Conservation (phyloP, 345 rosid genomes). For the Lepidium didymum region DNA sequence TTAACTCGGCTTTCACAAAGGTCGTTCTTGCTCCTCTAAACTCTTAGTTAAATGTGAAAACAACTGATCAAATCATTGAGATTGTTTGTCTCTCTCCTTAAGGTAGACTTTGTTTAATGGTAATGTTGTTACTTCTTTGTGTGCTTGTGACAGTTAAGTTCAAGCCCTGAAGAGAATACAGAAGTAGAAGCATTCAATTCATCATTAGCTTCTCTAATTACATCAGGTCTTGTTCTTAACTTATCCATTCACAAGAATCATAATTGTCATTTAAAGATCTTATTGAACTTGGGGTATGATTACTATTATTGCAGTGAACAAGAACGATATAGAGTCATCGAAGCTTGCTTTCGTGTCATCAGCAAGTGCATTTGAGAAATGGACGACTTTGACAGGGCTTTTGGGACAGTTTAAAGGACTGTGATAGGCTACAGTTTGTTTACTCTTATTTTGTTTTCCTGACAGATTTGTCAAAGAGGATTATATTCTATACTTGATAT, state of each 20-base stretch:
- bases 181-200: slow-evolving; percentile 72
- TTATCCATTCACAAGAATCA: slow-evolving; percentile 3
- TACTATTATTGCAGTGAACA: slow-evolving; percentile 38
- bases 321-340: slow-evolving; percentile 70
- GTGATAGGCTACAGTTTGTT: slow-evolving; percentile 20
- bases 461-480: background rate
- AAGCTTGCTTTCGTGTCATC: slow-evolving; percentile 69
- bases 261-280: background rate
- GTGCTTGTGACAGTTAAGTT: slow-evolving; percentile 50
- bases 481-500: background rate
- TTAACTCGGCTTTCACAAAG: slow-evolving; percentile 67
- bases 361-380: slow-evolving; percentile 77
- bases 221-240: slow-evolving; percentile 50
- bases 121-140: background rate
- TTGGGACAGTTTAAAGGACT: slow-evolving; percentile 63
- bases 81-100: background rate
- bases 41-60: background rate
- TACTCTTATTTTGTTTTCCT: background rate
- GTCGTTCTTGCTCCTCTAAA: slow-evolving; percentile 24
- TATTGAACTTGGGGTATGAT: background rate
- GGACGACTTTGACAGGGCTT: slow-evolving; percentile 69
- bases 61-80: background rate
- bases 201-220: slow-evolving; percentile 63
- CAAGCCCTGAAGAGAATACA: slow-evolving; percentile 56
- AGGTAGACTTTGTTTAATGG: background rate